Evolutionary conservation across 257 asterid species (phyloP), one percentile per base, ranked within the genome.

Genomic region (Solanum appendiculatum): DNA sequence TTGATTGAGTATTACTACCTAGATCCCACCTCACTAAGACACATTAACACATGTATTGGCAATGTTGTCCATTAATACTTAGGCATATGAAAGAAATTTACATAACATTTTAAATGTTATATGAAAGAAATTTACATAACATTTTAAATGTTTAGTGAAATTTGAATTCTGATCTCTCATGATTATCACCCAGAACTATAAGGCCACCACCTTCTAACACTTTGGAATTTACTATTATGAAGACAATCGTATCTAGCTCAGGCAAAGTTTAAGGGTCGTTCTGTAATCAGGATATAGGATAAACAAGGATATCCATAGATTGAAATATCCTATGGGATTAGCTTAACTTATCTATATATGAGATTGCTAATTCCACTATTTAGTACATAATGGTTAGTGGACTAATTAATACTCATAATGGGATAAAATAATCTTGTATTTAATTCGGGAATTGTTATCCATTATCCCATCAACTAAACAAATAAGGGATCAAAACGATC

Each of bases 61-160:
- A 10, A 37, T 74, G 5, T 2, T 1, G 1, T 37, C 5, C 5
- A 11, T 11, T n/a, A 75, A n/a, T 4, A 4, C 3, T 13, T n/a
- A 40, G 5, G 0, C 5, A 1, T 0, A 74, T 75, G 1, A 7
- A 75, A 74, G 2, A 21, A 12, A 6, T 1, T 39, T 1, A n/a
- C 10, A 0, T 42, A 7, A 39, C 3, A 0, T 23, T 10, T 23
- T n/a, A n/a, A n/a, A n/a, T n/a, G n/a, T n/a, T n/a, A 1, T 0
- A 74, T 75, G 1, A 7, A 75, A 74, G 2, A 21, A 12, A 6
- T 1, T 39, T 1, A n/a, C 10, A 0, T 42, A 7, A 39, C 3
- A 0, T 23, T 10, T 23, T n/a, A n/a, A n/a, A 34, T 39, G 12
- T 6, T 4, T 12, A 13, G 3, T 13, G 3, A 39, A 13, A n/a